phyloP scores from a whole-genome alignment of 2,329 filamentous ascomycete species.

The Zymoseptoria tritici region DNA sequence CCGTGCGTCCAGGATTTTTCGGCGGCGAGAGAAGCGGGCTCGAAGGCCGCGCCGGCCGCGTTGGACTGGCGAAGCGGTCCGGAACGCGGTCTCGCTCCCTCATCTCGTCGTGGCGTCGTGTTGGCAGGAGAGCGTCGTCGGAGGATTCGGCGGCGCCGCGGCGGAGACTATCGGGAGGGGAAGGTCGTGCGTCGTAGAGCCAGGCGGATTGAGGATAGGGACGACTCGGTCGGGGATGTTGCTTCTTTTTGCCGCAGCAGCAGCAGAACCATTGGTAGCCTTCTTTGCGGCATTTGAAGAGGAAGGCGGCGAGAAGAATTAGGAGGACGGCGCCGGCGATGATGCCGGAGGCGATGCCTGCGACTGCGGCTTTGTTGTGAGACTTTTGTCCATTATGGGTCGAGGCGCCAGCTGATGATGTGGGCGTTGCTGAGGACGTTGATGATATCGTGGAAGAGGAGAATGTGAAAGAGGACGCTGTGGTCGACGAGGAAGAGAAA shows the following conservation, averaged over 20 bases:
- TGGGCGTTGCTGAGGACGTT: constrained; percentile 4
- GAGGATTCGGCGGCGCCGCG: not conserved
- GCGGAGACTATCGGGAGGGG: constrained; percentile 9
- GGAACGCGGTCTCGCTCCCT: not conserved
- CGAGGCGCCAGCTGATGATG: constrained; percentile 4
- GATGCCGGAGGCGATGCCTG: constrained; percentile 17
- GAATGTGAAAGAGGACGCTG: not conserved
- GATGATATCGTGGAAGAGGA: constrained; percentile 1
- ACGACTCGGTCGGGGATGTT: constrained; percentile 7
- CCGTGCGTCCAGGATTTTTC: not conserved
- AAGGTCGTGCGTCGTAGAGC: constrained; percentile 19
- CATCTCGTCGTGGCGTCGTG: not conserved
- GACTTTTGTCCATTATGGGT: not conserved
- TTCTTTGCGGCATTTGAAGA: constrained; percentile 11
- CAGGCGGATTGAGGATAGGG: constrained; percentile 20
- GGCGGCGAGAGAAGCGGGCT: not conserved
- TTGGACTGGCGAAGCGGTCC: not conserved
- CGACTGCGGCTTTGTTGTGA: constrained; percentile 7
- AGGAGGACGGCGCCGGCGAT: constrained; percentile 16
- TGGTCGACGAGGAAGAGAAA: not conserved
- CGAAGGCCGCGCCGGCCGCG: not conserved
- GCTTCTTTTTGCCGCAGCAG: constrained; percentile 4
- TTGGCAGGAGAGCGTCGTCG: not conserved
- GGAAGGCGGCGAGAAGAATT: constrained; percentile 9
- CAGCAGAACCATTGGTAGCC: not conserved